A percentile compares a stretch with the other conserved stretches of the same genome.
These are phyloP conservation scores for Pseudogymnoascus sp. DNA, from an alignment of 2,329 filamentous ascomycete species.

Conservation along the genomic window DNA sequence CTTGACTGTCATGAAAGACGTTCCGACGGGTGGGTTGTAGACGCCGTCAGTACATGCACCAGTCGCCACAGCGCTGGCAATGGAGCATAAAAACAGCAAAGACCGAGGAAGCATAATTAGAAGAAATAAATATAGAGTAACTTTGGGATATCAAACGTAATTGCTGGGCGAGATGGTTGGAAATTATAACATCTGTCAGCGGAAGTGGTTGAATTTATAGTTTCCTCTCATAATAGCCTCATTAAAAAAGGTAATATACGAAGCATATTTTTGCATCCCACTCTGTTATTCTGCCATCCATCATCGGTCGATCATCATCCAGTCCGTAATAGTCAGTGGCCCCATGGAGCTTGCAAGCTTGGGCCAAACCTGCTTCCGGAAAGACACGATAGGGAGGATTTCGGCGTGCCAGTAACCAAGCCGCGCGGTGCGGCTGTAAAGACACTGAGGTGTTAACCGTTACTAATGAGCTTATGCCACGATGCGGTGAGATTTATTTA, in stretches of 20 bases:
- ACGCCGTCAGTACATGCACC: not conserved
- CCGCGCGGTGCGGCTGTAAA: not conserved
- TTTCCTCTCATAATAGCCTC: not conserved
- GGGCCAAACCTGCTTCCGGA: not conserved
- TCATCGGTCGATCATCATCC: not conserved
- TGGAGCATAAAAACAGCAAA: not conserved
- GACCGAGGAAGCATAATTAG: not conserved
- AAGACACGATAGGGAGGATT: not conserved
- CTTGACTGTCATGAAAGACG: not conserved
- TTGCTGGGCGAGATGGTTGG: not conserved
- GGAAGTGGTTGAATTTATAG: not conserved
- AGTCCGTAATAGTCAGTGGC: not conserved
- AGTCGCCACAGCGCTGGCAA: constrained; percentile 1
- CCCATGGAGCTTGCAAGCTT: not conserved
- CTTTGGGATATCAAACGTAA: not conserved
- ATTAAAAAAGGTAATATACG: not conserved
- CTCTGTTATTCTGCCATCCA: not conserved
- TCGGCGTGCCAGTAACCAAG: not conserved
- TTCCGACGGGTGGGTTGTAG: not conserved
- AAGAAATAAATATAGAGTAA: not conserved
- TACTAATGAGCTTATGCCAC: not conserved
- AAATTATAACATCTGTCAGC: too few relatives aligned
- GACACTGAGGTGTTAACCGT: not conserved
- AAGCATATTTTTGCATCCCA: not conserved
- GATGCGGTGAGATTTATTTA: not conserved